Evolutionary conservation across 768 basidiomycete species (phyloP), one percentile per base, ranked within the genome.

Genomic region (Phallus indusiatus): DNA sequence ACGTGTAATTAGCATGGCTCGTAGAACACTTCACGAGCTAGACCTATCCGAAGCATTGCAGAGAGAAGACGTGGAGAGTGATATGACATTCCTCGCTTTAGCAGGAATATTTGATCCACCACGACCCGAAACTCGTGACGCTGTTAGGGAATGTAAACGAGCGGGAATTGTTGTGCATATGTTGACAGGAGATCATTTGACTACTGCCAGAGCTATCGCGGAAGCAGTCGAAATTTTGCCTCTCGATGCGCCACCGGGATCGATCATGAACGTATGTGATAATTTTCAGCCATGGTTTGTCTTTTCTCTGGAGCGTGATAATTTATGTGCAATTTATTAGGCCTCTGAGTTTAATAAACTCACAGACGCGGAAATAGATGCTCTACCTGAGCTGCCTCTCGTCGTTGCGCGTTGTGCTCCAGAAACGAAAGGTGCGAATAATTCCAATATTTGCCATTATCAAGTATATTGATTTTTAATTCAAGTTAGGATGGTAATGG

Each of bases 391-490:
- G 60, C 72, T 83, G 3, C 82, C 82, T 0, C 73, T 82, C 14
- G 81, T 83, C 54, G 77, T 84, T 60, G 81, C 81, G 54, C 76
- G 81, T 28, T 83, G 81, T 65, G 79, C 79, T 0, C 81, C 79
- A 0, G 74, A 78, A 62, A 79, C 77, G 28, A 79, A 80, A 70
- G 76, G 78, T 5, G 72, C 74, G 20, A 82, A 80, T n/a, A n/a
- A n/a, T n/a, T n/a, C n/a, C n/a, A n/a, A n/a, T n/a, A n/a, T n/a
- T n/a, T n/a, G n/a, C n/a, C n/a, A n/a, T n/a, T n/a, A n/a, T n/a
- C n/a, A n/a, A n/a, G n/a, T n/a, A n/a, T n/a, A n/a, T n/a, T n/a
- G n/a, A n/a, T n/a, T n/a, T n/a, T n/a, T n/a, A n/a, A n/a, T n/a
- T n/a, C n/a, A 54, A 75, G 77, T 51, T 76, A 75, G 58, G 77